A percentile compares a stretch with the other conserved stretches of the same genome.
These are phyloP conservation scores for Schoenoplectus tabernaemontani DNA, from an alignment of 202 grass and related monocot genomes.

Conservation along the genomic window DNA sequence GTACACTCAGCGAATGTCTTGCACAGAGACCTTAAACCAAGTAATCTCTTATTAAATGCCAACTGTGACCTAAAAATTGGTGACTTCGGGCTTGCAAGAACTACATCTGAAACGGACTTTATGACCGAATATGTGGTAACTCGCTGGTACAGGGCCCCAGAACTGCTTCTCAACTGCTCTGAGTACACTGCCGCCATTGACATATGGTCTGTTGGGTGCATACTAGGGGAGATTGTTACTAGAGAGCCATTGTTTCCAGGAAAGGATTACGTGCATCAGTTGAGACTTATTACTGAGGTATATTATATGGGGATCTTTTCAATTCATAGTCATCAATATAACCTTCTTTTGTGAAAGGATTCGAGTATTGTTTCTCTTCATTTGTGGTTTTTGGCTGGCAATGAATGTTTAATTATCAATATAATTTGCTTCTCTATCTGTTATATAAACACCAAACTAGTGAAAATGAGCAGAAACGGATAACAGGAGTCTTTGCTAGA, in stretches of 20 bases:
- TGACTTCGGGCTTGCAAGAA: slow-evolving; percentile 87
- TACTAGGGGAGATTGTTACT: slow-evolving; percentile 79
- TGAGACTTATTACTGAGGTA: slow-evolving; percentile 95
- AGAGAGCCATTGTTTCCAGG: slow-evolving; percentile 89
- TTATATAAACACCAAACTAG: too few species aligned
- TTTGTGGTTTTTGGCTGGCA: too few species aligned
- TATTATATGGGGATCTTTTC: too few species aligned
- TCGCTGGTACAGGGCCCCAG: slow-evolving; percentile 80
- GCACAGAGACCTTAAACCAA: slow-evolving; percentile 93
- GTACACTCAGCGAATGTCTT: slow-evolving; percentile 91
- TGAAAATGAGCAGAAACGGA: too few species aligned
- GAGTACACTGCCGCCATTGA: slow-evolving; percentile 95
- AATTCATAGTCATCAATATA: too few species aligned
- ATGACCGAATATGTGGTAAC: slow-evolving; percentile 99
- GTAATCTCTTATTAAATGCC: slow-evolving; percentile 77
- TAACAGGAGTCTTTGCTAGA: too few species aligned
- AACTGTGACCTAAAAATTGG: slow-evolving; percentile 95
- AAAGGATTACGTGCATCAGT: slow-evolving; percentile 95
- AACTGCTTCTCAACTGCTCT: slow-evolving; percentile 88
- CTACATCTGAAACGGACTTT: slow-evolving; percentile 94
- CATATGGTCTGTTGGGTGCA: slow-evolving; percentile 95
- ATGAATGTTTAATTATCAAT: too few species aligned
- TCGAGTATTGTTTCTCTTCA: too few species aligned
- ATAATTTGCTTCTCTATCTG: too few species aligned
- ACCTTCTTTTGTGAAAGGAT: too few species aligned